These are phyloP conservation scores for Plasmodium berghei DNA, from an alignment of 169 alveolate species.

Conservation along the genomic window DNA sequence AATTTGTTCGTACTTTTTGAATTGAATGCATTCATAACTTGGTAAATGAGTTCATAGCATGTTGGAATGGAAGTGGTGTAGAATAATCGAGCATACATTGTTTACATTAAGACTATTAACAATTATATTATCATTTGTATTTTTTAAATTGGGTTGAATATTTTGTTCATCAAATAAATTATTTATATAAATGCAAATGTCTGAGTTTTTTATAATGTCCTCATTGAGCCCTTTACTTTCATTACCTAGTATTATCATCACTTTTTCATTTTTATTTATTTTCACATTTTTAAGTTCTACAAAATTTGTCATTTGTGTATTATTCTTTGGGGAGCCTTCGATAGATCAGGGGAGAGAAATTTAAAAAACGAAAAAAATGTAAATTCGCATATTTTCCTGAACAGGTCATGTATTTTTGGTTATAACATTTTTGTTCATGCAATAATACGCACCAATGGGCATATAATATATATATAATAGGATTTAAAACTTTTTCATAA, in stretches of 20 bases:
- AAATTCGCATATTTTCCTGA: not conserved
- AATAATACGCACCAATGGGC: too few relatives aligned
- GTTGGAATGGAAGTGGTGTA: constrained; percentile 17
- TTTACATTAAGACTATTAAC: constrained; percentile 57
- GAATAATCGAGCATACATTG: constrained; percentile 35
- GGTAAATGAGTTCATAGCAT: not conserved
- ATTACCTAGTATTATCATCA: constrained; percentile 36
- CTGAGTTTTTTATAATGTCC: constrained; percentile 28
- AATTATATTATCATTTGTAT: constrained; percentile 1
- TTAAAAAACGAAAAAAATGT: not conserved
- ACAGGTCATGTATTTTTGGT: too few relatives aligned
- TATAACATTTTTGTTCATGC: too few relatives aligned
- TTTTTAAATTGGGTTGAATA: not conserved
- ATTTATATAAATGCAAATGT: constrained; percentile 36
- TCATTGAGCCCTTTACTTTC: constrained; percentile 50
- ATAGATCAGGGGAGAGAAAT: not conserved
- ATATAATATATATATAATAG: too few relatives aligned
- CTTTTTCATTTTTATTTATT: constrained; percentile 13
- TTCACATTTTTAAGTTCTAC: constrained; percentile 16
- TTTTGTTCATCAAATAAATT: not conserved
- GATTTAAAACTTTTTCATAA: too few relatives aligned
- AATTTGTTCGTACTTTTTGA: too few relatives aligned
- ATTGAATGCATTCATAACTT: too few relatives aligned
- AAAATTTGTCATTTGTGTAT: not conserved
- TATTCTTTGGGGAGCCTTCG: constrained; percentile 21